Evolutionary conservation across 116 monocot species (phyloP), one percentile per base, ranked within the genome.

Genomic region (Zostera marina): DNA sequence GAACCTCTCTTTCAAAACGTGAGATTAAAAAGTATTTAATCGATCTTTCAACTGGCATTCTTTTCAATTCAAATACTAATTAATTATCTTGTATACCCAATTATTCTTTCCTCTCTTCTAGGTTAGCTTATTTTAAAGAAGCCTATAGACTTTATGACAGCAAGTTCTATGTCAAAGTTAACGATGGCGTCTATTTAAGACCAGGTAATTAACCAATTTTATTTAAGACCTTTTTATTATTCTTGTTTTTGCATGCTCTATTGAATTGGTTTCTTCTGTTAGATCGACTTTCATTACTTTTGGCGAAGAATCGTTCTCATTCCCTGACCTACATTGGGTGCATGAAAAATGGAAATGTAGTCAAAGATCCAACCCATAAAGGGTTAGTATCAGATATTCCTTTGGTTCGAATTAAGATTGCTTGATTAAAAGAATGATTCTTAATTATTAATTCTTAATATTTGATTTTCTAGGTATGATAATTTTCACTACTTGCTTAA

Each of bases 321-420:
- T 44, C 73, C 43, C 98, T 76, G 43, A 87, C 83, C 39, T 90
- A 98, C 63, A 64, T 98, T 58, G 98, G 98, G 41, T 98, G 86
- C 78, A 86, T 98, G 98, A 98, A 98, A 76, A 98, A 98, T 62
- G 98, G 98, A 9, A 83, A 81, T 55, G 86, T 98, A 9, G 76
- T 98, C 65, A 98, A 79, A 24, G 74, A 98, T 49, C 86, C 91
- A 5, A 83, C 78, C 14, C 64, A 83, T 2, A 98, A 98, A 71
- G 86, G 98, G 98, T 90, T 52, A 64, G 76, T 72, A 9, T 59
- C 21, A 10, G 20, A 49, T 19, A 16, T 42, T 58, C 21, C 38
- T 42, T 58, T 41, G n/a, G n/a, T n/a, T n/a, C n/a, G n/a, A n/a
- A n/a, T n/a, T n/a, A n/a, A n/a, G n/a, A n/a, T n/a, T 22, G 23